A percentile compares a stretch with the other conserved stretches of the same genome.
These are phyloP conservation scores for Emergomyces orientalis DNA, from an alignment of 2,329 filamentous ascomycete genomes.

Conservation along the genomic window DNA sequence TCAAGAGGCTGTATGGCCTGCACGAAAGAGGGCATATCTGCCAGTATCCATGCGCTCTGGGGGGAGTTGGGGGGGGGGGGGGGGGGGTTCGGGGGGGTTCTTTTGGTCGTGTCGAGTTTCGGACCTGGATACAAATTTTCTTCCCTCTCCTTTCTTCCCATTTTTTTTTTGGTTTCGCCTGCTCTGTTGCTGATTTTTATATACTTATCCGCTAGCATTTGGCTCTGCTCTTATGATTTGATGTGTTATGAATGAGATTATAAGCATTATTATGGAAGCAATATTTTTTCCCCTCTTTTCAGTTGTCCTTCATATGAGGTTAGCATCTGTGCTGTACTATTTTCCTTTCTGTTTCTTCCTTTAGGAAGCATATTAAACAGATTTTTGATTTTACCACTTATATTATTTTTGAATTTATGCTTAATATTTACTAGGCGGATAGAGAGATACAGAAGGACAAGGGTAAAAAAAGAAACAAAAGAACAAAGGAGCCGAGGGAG, in stretches of 20 bases:
- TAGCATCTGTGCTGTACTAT: too few species aligned
- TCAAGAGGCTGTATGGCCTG: too few species aligned
- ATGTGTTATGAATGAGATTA: not conserved
- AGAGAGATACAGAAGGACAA: not conserved
- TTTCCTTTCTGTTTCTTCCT: too few species aligned
- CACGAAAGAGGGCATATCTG: too few species aligned
- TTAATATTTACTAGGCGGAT: not conserved
- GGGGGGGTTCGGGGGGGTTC: not conserved
- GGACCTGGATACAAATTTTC: not conserved
- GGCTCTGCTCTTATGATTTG: not conserved
- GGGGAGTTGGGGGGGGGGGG: not conserved
- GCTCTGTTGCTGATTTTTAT: not conserved
- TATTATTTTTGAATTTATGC: not conserved
- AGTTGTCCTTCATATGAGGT: not conserved
- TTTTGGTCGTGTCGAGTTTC: too few species aligned
- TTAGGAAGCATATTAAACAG: too few species aligned
- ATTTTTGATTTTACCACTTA: not conserved
- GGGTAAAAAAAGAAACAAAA: not conserved
- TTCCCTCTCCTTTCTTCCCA: not conserved
- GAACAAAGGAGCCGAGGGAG: not conserved
- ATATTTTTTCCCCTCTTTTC: not conserved
- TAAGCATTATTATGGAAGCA: not conserved
- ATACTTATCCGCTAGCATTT: not conserved
- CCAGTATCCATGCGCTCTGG: not conserved
- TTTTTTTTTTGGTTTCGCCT: not conserved